A percentile compares a stretch with the other conserved stretches of the same genome.
These are phyloP conservation scores for Drosera capensis DNA, from an alignment of 148 eudicot species.

Conservation along the genomic window DNA sequence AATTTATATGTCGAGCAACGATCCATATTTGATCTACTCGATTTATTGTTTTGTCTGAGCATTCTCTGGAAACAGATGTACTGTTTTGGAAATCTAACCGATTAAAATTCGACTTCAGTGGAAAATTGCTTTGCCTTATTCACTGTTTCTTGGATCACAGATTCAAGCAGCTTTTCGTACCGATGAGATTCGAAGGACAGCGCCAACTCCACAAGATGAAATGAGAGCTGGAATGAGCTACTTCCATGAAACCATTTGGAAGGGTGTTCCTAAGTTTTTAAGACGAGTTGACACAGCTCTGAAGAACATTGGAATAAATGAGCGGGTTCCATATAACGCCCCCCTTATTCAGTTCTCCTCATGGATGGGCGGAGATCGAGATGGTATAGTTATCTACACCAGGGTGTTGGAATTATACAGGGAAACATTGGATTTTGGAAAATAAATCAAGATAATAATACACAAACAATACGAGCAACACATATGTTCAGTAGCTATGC, in stretches of 20 bases:
- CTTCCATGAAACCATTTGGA: constrained; percentile 95
- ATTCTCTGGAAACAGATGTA: no score
- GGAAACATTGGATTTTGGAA: no score
- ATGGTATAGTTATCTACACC: constrained; percentile 75
- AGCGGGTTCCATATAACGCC: constrained; percentile 92
- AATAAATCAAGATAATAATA: neutral
- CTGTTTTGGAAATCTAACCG: no score
- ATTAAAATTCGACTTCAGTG: no score
- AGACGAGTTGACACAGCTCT: constrained; percentile 95
- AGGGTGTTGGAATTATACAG: no score
- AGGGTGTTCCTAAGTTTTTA: constrained; percentile 92
- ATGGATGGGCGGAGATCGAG: constrained; percentile 99
- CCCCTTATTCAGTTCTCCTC: constrained; percentile 97
- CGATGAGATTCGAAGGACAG: constrained; percentile 85
- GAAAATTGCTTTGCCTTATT: no score
- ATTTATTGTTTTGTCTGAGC: no score
- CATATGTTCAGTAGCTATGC: neutral
- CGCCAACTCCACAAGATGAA: constrained; percentile 94
- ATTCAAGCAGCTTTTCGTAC: constrained; percentile 98
- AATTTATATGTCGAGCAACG: no score
- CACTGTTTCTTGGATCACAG: constrained; percentile 18
- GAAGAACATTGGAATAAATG: constrained; percentile 89
- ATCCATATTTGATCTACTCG: no score
- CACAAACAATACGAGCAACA: no score
- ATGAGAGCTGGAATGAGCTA: constrained; percentile 99